phyloP scores from a whole-genome alignment of 2,329 filamentous ascomycete genomes.

The Fusarium domesticum region DNA sequence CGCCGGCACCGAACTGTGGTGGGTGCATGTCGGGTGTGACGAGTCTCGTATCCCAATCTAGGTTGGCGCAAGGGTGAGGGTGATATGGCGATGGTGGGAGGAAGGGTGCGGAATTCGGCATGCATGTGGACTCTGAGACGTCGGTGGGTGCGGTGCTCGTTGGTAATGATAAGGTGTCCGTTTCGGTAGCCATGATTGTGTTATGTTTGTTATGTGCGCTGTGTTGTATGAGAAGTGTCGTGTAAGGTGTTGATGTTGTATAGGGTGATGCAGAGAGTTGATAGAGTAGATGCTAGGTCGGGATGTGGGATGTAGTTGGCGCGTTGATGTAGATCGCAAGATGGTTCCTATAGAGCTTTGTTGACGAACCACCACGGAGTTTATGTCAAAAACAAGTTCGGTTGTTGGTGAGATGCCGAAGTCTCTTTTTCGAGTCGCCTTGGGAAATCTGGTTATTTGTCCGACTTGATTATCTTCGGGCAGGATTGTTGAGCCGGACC shows the following conservation, averaged over 20 bases:
- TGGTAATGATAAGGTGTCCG: constrained; percentile 33
- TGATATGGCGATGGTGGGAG: constrained; percentile 16
- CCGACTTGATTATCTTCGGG: background rate
- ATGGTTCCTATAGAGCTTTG: too few relatives aligned
- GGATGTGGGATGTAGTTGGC: too few relatives aligned
- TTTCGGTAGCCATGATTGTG: constrained; percentile 32
- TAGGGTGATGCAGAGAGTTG: too few relatives aligned
- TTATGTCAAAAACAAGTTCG: too few relatives aligned
- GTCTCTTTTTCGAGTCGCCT: too few relatives aligned
- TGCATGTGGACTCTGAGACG: constrained; percentile 29
- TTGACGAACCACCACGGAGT: too few relatives aligned
- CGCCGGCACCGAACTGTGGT: constrained; percentile 4
- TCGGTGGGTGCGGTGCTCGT: constrained; percentile 34
- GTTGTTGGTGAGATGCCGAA: too few relatives aligned
- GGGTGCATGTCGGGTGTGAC: constrained; percentile 20
- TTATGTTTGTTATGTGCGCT: background rate
- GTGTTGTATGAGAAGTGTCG: background rate
- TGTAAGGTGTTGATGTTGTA: too few relatives aligned
- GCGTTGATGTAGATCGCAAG: too few relatives aligned
- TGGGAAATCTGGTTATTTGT: background rate
- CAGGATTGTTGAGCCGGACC: background rate
- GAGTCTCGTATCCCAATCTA: constrained; percentile 33
- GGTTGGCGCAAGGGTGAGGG: constrained; percentile 12
- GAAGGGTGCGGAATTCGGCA: constrained; percentile 18
- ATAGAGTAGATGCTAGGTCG: too few relatives aligned